These are phyloP conservation scores for Globisporangium cederbergense DNA, from an alignment of 352 stramenopile species.

Conservation along the genomic window DNA sequence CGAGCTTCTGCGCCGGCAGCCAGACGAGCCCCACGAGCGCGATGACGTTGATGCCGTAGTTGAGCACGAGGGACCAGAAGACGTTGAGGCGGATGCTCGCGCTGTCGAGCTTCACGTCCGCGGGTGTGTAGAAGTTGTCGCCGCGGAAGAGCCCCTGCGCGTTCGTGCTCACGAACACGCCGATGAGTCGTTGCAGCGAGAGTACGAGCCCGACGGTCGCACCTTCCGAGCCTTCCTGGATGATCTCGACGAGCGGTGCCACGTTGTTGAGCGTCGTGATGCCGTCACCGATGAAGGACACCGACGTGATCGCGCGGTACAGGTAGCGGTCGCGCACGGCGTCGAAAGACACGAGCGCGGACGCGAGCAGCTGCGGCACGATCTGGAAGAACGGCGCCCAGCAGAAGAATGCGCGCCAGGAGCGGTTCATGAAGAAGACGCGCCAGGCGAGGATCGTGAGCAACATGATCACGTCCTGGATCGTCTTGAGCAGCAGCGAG, in stretches of 20 bases:
- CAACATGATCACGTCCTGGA: conserved; percentile 11
- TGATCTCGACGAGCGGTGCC: conserved; percentile 17
- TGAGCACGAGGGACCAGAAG: conserved; percentile 18
- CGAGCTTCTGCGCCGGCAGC: conserved; percentile 64
- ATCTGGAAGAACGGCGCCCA: conserved; percentile 13
- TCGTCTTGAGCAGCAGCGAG: conserved; percentile 14
- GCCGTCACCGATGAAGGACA: conserved; percentile 13
- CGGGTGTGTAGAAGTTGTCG: conserved; percentile 12
- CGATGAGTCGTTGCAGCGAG: conserved; percentile 15
- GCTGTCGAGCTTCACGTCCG: conserved; percentile 11
- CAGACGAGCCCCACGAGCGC: conserved; percentile 14
- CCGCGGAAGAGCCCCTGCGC: conserved; percentile 11
- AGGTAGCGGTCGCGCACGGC: conserved; percentile 12
- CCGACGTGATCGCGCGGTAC: conserved; percentile 15
- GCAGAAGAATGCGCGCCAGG: conserved; percentile 14
- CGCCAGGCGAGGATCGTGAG: conserved; percentile 15
- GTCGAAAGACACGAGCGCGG: conserved; percentile 10
- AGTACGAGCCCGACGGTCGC: conserved; percentile 25
- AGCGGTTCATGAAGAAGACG: conserved; percentile 10
- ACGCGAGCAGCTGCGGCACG: conserved; percentile 8
- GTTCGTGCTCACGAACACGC: conserved; percentile 18
- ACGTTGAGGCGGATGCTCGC: conserved; percentile 8
- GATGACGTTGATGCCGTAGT: conserved; percentile 16
- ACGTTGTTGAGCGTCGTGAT: conserved; percentile 17
- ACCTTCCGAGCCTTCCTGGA: conserved; percentile 25